phyloP scores from a whole-genome alignment of 2,329 filamentous ascomycete genomes.

The Shiraia sp. region DNA sequence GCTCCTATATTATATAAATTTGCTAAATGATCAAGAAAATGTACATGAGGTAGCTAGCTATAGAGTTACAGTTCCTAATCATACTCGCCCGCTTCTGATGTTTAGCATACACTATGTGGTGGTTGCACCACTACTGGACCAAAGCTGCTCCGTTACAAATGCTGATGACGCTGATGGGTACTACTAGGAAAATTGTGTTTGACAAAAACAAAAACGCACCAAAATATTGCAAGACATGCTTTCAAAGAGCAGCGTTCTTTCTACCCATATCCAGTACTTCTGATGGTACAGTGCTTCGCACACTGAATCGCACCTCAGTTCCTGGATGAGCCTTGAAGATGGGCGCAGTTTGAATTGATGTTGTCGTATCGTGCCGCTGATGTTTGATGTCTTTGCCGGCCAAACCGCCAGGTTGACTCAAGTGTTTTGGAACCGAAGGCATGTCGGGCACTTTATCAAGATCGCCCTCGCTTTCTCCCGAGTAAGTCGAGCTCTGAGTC shows the following conservation, averaged over 20 bases:
- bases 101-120: too few species aligned
- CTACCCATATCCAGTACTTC: conserved; percentile 43
- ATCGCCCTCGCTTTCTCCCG: conserved; percentile 18
- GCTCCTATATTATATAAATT: too few species aligned
- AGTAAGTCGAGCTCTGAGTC: conserved; percentile 34
- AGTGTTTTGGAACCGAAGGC: conserved; percentile 30
- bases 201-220: too few species aligned
- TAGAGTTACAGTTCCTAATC: too few species aligned
- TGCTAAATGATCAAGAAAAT: too few species aligned
- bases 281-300: conserved; percentile 42
- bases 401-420: conserved; percentile 19
- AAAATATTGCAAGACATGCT: neutral
- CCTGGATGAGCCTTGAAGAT: conserved; percentile 47
- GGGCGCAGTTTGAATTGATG: conserved; percentile 42
- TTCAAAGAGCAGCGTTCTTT: conserved; percentile 24
- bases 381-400: conserved; percentile 40
- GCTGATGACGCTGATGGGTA: too few species aligned
- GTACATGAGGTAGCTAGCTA: too few species aligned
- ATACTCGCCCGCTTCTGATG: too few species aligned
- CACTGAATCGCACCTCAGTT: conserved; percentile 45
- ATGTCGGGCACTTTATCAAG: conserved; percentile 35
- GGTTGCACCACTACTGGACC: too few species aligned
- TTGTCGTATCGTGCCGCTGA: conserved; percentile 36
- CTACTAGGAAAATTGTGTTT: too few species aligned
- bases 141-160: too few species aligned